phyloP scores from a whole-genome alignment of 164 flowering plant genomes.

The Chimonanthus salicifolius region DNA sequence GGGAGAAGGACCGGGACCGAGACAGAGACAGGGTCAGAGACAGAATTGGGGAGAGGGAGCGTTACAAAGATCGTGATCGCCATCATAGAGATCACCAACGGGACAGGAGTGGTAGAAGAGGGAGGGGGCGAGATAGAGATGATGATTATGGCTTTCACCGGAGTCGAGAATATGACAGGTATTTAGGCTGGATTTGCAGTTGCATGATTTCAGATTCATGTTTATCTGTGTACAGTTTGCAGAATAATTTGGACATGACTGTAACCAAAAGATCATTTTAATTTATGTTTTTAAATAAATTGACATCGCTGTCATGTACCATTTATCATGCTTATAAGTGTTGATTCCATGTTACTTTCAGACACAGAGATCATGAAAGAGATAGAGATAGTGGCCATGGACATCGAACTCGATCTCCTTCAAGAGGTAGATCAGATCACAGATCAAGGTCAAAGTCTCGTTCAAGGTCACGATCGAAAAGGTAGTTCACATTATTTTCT shows the following conservation, averaged over 20 bases:
- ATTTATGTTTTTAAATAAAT: too few relatives aligned
- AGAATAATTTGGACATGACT: too few relatives aligned
- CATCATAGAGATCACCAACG: conserved; percentile 48
- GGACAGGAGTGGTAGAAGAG: conserved; percentile 64
- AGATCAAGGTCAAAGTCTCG: conserved; percentile 57
- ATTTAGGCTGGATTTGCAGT: conserved; percentile 1
- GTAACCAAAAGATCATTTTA: too few relatives aligned
- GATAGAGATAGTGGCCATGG: conserved; percentile 64
- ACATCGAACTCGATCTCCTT: conserved; percentile 59
- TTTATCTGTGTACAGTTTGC: too few relatives aligned
- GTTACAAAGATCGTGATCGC: conserved; percentile 35
- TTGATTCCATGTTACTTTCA: conserved; percentile 16
- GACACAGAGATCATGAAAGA: conserved; percentile 67
- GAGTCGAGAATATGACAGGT: conserved; percentile 69
- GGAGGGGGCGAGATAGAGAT: conserved; percentile 52
- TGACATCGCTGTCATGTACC: neutral
- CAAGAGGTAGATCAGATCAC: conserved; percentile 54
- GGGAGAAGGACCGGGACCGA: conserved; percentile 29
- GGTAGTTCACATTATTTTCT: conserved; percentile 32
- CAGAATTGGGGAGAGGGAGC: conserved; percentile 29
- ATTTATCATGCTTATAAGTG: neutral
- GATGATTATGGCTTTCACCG: conserved; percentile 51
- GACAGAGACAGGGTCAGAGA: conserved; percentile 1
- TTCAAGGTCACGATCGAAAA: conserved; percentile 84
- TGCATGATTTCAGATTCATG: neutral